These are phyloP conservation scores for Debaryomyces subglobosus DNA, from an alignment of 1,139 yeast genomes.

Conservation along the genomic window DNA sequence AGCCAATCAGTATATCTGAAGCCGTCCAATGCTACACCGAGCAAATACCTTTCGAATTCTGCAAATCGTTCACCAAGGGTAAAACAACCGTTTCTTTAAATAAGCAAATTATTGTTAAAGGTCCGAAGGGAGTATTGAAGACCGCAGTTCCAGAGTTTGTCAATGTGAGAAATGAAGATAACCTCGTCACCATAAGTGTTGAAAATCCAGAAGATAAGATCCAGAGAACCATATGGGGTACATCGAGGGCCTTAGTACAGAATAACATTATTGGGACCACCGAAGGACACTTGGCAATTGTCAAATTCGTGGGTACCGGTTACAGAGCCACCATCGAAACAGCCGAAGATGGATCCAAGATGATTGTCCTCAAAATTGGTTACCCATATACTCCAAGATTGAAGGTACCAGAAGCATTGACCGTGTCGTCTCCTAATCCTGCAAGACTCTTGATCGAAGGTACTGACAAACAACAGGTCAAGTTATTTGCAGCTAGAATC, in stretches of 20 bases:
- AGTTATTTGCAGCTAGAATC: constrained; percentile 84
- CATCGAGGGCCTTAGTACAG: constrained; percentile 75
- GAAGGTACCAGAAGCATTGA: constrained; percentile 76
- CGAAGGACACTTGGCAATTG: constrained; percentile 87
- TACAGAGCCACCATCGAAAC: constrained; percentile 80
- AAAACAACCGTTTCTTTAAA: constrained; percentile 60
- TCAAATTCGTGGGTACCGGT: constrained; percentile 96
- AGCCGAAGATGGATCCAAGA: constrained; percentile 54
- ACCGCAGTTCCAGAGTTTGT: constrained; percentile 77
- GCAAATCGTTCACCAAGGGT: constrained; percentile 70
- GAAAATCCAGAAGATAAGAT: constrained; percentile 58
- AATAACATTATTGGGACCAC: constrained; percentile 85
- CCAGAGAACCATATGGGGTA: constrained; percentile 96
- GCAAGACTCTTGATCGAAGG: constrained; percentile 88
- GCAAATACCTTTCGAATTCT: constrained; percentile 45
- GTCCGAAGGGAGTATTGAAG: constrained; percentile 76
- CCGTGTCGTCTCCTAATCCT: constrained; percentile 81
- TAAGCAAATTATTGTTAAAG: constrained; percentile 65
- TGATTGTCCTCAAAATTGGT: constrained; percentile 80
- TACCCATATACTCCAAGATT: constrained; percentile 67
- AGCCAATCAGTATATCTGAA: constrained; percentile 38
- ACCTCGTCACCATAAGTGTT: constrained; percentile 57
- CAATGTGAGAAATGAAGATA: constrained; percentile 34
- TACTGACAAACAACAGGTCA: constrained; percentile 82
- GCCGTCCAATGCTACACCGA: constrained; percentile 39